Evolutionary conservation across 2,329 filamentous ascomycete species (phyloP).

Genomic region (Venturia carpophila): DNA sequence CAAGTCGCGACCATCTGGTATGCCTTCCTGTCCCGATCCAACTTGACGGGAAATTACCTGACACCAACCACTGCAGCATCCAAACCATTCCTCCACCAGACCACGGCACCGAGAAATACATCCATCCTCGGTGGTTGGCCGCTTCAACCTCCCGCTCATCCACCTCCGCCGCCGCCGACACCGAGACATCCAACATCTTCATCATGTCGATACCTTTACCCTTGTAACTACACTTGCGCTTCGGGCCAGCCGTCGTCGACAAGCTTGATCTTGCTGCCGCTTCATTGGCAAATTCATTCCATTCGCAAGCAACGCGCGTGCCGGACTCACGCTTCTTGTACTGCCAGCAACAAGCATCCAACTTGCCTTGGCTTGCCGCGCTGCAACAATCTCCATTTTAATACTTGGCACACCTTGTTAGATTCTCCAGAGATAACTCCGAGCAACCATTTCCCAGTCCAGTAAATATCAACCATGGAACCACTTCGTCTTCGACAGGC

Average conservation of each 20-base stretch:
- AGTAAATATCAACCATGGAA: not conserved
- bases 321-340: not conserved
- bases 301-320: not conserved
- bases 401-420: constrained; percentile 8
- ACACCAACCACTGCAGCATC: not conserved
- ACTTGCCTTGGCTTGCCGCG: constrained; percentile 12
- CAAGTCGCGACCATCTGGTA: not conserved
- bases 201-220: constrained; percentile 8
- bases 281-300: not conserved
- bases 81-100: not conserved
- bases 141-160: not conserved
- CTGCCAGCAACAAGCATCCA: constrained; percentile 10
- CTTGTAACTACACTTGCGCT: not conserved
- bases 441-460: not conserved
- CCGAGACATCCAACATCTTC: not conserved
- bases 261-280: not conserved
- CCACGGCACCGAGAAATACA: not conserved
- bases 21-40: not conserved
- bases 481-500: constrained; percentile 10
- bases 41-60: not conserved
- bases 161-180: not conserved
- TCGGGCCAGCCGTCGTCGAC: not conserved
- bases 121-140: not conserved
- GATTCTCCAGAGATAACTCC: not conserved
- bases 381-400: constrained; percentile 6